Evolutionary conservation across 1,284 basidiomycete genomes (phyloP).

Genomic region (Apiotrichum laibachii): DNA sequence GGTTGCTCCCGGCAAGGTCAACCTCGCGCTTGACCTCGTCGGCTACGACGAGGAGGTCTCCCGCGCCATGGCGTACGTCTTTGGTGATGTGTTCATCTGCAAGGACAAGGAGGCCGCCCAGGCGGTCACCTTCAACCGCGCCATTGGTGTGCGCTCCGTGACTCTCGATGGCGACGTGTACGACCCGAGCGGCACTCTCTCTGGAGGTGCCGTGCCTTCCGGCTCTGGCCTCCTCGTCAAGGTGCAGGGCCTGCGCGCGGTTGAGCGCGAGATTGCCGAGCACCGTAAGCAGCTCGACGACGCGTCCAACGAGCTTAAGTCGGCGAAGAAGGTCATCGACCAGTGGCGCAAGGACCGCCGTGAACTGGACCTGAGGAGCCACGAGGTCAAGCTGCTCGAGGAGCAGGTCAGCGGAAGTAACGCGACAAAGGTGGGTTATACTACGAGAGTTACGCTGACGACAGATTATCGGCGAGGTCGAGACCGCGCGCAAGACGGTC

Average conservation of each 20-base stretch:
- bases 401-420: conserved; percentile 86
- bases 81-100: conserved; percentile 89
- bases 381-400: conserved; percentile 78
- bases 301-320: conserved; percentile 63
- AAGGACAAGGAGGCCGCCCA: conserved; percentile 86
- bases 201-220: conserved; percentile 82
- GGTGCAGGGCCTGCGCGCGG: conserved; percentile 74
- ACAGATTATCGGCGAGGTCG: conserved; percentile 78
- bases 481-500: conserved; percentile 67
- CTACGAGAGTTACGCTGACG: not conserved
- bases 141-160: conserved; percentile 74
- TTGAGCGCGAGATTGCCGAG: conserved; percentile 61
- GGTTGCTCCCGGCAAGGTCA: conserved; percentile 78
- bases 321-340: conserved; percentile 61
- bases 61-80: conserved; percentile 90
- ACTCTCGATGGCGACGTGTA: conserved; percentile 95
- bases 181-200: conserved; percentile 90
- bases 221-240: conserved; percentile 74
- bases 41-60: conserved; percentile 81
- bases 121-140: conserved; percentile 77
- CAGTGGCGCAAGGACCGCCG: conserved; percentile 66
- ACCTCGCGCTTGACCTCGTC: conserved; percentile 81
- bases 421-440: conserved; percentile 68
- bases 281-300: conserved; percentile 58
- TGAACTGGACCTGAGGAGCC: conserved; percentile 83